A percentile compares a stretch with the other conserved stretches of the same genome.
Conservation (phyloP, 2,329 filamentous ascomycete species). For the Stemphylium beticola region DNA sequence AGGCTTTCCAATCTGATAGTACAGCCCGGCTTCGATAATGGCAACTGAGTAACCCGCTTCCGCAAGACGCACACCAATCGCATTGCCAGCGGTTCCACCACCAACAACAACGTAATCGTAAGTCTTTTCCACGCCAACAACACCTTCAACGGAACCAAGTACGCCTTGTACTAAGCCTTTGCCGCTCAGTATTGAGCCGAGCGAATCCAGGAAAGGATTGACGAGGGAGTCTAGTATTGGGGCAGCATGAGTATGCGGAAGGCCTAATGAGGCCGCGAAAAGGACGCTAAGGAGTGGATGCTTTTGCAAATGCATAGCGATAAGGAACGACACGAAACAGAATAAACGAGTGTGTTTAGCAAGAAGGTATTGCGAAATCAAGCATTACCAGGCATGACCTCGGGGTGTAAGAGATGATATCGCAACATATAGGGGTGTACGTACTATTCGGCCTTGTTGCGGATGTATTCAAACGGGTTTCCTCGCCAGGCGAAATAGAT, state of each 20-base stretch:
- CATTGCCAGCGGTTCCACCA: slow-evolving; percentile 27
- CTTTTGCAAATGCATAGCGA: background rate
- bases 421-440: background rate
- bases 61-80: slow-evolving; percentile 26
- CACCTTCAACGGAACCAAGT: background rate
- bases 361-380: background rate
- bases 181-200: background rate
- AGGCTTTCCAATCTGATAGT: slow-evolving; percentile 32
- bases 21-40: slow-evolving; percentile 20
- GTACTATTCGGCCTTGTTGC: background rate
- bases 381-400: background rate
- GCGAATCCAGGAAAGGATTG: background rate
- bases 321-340: background rate
- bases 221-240: background rate
- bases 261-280: background rate
- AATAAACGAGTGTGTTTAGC: background rate
- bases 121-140: slow-evolving; percentile 3
- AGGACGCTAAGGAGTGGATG: background rate
- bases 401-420: background rate
- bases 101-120: slow-evolving; percentile 36
- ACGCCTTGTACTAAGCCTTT: background rate
- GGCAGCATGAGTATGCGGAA: background rate
- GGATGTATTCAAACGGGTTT: background rate
- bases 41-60: slow-evolving; percentile 18
- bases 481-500: background rate